Conservation (phyloP, 371 early-diverging fungal species). For the Antonospora locustae region DNA sequence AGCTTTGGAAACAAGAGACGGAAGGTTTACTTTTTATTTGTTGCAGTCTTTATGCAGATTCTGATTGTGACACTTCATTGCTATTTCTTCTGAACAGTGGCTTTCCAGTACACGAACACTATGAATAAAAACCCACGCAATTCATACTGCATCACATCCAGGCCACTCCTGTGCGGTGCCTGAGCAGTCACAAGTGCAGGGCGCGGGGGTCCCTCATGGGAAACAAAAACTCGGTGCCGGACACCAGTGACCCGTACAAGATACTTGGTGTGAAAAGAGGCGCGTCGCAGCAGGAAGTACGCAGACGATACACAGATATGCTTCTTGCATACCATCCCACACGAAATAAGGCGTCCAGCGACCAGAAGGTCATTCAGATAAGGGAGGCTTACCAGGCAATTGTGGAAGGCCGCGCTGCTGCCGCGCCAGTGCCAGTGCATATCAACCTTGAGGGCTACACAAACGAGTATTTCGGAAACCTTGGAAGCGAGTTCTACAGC, state of each 20-base stretch:
- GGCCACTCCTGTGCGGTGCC: no score
- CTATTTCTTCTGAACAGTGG: no score
- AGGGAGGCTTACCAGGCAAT: background rate
- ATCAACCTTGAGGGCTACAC: background rate
- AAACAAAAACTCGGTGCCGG: background rate
- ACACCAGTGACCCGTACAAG: background rate
- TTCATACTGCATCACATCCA: no score
- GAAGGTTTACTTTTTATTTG: conserved; percentile 48
- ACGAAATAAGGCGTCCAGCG: background rate
- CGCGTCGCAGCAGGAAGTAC: background rate
- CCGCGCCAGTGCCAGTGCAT: background rate
- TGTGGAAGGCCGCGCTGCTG: no score
- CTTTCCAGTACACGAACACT: no score
- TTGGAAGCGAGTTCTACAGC: background rate
- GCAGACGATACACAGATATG: background rate
- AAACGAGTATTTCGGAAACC: background rate
- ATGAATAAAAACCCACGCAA: no score
- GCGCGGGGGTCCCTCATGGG: background rate
- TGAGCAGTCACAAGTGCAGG: no score
- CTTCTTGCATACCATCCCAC: background rate
- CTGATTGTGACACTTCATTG: no score
- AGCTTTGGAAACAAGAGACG: conserved; percentile 15
- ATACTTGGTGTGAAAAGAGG: background rate
- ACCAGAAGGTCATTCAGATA: background rate
- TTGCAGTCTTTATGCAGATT: conserved; percentile 34